These are phyloP conservation scores for Geotrichum carabidarum DNA, from an alignment of 1,139 yeast species.

Conservation along the genomic window DNA sequence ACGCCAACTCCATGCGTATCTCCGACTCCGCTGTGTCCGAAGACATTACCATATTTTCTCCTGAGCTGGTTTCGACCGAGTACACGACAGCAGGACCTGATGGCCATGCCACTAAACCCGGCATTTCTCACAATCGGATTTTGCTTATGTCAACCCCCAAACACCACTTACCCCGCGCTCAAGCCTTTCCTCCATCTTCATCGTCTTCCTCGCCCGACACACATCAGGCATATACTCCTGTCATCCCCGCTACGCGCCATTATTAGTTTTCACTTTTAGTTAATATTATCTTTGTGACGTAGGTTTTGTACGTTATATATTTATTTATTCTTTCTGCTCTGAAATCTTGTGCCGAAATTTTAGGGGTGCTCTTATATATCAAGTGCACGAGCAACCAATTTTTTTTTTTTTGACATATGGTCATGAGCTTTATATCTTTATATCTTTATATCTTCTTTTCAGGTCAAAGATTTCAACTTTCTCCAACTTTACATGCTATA, in stretches of 20 bases:
- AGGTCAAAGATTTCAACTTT: neutral
- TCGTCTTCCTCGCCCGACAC: no score
- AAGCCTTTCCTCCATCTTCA: no score
- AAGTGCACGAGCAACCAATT: no score
- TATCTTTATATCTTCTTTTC: neutral
- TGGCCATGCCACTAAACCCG: neutral
- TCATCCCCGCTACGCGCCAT: no score
- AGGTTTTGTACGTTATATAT: neutral
- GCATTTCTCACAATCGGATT: neutral
- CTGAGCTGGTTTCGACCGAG: neutral
- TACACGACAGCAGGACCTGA: neutral
- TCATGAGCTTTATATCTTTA: neutral
- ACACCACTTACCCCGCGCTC: neutral
- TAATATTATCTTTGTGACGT: constrained; percentile 18
- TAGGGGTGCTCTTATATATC: no score
- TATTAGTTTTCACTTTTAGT: no score
- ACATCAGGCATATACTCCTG: no score
- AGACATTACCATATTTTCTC: constrained; percentile 2
- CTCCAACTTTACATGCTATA: neutral
- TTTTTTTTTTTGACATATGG: no score
- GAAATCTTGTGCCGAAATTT: no score
- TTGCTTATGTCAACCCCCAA: neutral
- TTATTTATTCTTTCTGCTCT: neutral
- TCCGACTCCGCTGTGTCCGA: neutral
- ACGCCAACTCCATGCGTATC: neutral